Base-by-base conservation (phyloP, 148 eudicot genomes). In the Chenopodium album region DNA sequence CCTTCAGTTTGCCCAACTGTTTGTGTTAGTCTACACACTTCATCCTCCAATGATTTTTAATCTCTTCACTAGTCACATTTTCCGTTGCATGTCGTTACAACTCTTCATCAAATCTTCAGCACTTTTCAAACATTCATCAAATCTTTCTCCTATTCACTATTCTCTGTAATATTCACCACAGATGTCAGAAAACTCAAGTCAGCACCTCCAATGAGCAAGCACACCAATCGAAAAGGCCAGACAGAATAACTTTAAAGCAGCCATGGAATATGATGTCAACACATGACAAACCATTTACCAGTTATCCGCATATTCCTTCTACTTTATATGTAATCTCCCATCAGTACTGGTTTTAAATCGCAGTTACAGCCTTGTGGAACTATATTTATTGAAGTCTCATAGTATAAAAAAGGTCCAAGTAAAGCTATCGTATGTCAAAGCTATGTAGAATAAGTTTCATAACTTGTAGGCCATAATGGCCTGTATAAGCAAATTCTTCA, bases 1-100 rank as follows among this genome's bases (percentile, higher is more conserved):
- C 90, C 98, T 89, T 94, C 98, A 29, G 98, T 92, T 87, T 96
- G 92, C 73, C 95, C 99, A 71, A 94, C 99, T 62, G 99, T 92
- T 84, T 92, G 89, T 10, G 91, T 96, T 87, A 96, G 87, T 41
- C 95, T 87, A 64, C 97, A 93, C 76, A 96, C 94, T 89, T 96
- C 99, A 81, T 96, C 98, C 82, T 96, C 99, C 54, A 96, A 93
- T 66, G 99, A 96, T 81, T 88, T 76, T 73, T 83, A 20, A 89
- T 82, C 85, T 96, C 98, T 83, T 96, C 97, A 50, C 93, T 85
- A 44, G 92, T 85, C 60, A 89, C 89, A 70, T 94, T 96, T 85
- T 96, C 99, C 22, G 97, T 96, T 78, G 99, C 98, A 81, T 85
- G 90, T 52, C 95, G 93, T 79, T 96, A 92, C 83, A 96, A 82